phyloP scores from a whole-genome alignment of 202 grass and related monocot species.

The Tripidium arundinaceum region DNA sequence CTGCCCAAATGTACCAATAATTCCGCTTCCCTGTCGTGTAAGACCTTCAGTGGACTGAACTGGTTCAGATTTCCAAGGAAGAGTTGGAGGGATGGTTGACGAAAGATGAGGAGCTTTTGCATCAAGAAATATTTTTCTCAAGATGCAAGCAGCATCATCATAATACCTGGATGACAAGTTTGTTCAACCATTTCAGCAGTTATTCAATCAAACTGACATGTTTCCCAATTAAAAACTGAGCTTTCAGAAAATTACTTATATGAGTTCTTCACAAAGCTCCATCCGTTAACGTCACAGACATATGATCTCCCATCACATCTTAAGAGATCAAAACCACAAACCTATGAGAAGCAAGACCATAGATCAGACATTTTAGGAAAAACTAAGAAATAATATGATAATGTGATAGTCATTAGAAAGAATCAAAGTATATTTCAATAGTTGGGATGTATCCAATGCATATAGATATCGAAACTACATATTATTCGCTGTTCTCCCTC shows the following conservation, averaged over 20 bases:
- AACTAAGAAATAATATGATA: constrained; percentile 30
- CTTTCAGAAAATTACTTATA: constrained; percentile 72
- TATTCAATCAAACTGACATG: constrained; percentile 7
- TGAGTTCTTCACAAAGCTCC: constrained; percentile 99
- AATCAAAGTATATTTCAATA: neutral
- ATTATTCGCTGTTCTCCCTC: neutral
- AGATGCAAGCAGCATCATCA: constrained; percentile 96
- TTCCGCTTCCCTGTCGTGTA: constrained; percentile 84
- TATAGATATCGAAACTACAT: neutral
- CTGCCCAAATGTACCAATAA: constrained; percentile 96
- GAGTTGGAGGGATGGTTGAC: constrained; percentile 78
- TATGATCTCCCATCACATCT: constrained; percentile 94
- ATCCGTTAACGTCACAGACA: constrained; percentile 99
- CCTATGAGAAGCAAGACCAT: constrained; percentile 47
- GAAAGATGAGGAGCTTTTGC: constrained; percentile 99
- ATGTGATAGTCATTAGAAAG: neutral
- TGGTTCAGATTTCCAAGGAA: constrained; percentile 87
- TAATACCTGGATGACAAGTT: constrained; percentile 66
- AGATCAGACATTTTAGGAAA: neutral
- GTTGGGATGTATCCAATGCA: neutral
- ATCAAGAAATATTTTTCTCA: constrained; percentile 99
- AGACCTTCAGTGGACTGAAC: constrained; percentile 69
- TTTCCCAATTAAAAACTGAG: constrained; percentile 20
- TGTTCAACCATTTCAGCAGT: constrained; percentile 5
- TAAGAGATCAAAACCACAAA: constrained; percentile 98